Conservation (phyloP, 495 filamentous ascomycete species). For the Xylaria venustula region DNA sequence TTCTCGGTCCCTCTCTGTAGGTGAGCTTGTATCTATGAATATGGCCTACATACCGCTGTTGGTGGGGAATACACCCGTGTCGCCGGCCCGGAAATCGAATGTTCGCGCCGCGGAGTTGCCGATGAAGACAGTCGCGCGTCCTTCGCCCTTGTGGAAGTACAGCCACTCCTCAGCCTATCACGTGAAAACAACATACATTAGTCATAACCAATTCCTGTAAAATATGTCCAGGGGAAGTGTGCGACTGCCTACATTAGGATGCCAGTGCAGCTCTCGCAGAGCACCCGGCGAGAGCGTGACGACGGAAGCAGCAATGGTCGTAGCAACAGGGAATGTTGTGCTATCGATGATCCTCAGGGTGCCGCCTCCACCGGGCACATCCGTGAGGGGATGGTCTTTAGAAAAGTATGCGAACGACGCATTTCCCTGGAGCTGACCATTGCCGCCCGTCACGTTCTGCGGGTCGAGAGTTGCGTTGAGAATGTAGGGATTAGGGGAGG, state of each 20-base stretch:
- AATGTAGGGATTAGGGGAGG: conserved; percentile 60
- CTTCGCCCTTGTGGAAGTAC: conserved; percentile 61
- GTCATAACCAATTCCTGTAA: neutral
- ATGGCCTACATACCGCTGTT: conserved; percentile 51
- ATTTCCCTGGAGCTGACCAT: conserved; percentile 50
- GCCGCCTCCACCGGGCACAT: conserved; percentile 60
- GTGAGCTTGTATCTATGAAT: no score
- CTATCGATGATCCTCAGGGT: conserved; percentile 60
- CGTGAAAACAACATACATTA: conserved; percentile 24
- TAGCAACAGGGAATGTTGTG: conserved; percentile 59
- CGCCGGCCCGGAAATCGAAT: conserved; percentile 62
- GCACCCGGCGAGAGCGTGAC: conserved; percentile 60
- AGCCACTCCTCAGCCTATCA: conserved; percentile 60
- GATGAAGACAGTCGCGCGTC: conserved; percentile 61
- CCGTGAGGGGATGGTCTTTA: conserved; percentile 47
- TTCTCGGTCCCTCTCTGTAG: no score
- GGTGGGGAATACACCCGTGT: conserved; percentile 65
- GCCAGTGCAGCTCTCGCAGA: conserved; percentile 65
- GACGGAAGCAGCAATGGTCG: conserved; percentile 60
- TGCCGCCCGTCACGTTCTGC: conserved; percentile 45
- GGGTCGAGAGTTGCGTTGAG: conserved; percentile 52
- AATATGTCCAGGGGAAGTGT: conserved; percentile 23
- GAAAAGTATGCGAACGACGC: conserved; percentile 58
- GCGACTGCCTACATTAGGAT: conserved; percentile 49
- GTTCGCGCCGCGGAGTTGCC: conserved; percentile 57